phyloP scores from a whole-genome alignment of 108 stramenopile genomes.

The Craspedostauros australis region DNA sequence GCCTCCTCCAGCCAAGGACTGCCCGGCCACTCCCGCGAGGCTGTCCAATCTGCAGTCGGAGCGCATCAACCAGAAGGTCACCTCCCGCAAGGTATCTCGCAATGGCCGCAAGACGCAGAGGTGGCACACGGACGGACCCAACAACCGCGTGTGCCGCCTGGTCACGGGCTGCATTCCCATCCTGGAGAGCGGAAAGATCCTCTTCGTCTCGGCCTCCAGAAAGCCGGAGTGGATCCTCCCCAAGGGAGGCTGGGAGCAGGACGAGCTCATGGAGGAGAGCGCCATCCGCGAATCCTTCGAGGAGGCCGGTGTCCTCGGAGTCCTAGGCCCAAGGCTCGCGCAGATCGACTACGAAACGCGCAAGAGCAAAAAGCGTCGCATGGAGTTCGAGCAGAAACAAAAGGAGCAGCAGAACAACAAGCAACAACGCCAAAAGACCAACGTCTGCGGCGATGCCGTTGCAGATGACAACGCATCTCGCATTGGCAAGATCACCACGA shows the following conservation, averaged over 20 bases:
- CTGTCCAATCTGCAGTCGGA: constrained; percentile 14
- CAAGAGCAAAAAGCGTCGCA: constrained; percentile 63
- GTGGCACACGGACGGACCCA: constrained; percentile 43
- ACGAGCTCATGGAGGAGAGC: constrained; percentile 84
- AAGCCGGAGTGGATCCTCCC: constrained; percentile 91
- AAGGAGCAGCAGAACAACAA: too few species aligned
- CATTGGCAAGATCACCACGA: background rate
- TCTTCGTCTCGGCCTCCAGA: constrained; percentile 68
- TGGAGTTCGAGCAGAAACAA: constrained; percentile 37
- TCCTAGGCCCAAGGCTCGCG: constrained; percentile 53
- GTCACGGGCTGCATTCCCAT: constrained; percentile 76
- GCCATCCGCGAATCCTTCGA: constrained; percentile 88
- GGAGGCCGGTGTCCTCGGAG: constrained; percentile 81
- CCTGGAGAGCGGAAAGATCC: constrained; percentile 57
- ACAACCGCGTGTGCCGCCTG: constrained; percentile 29
- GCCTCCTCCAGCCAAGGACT: background rate
- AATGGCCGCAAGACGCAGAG: constrained; percentile 67
- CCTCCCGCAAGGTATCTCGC: constrained; percentile 43
- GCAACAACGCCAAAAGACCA: too few species aligned
- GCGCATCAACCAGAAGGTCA: constrained; percentile 47
- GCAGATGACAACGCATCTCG: background rate
- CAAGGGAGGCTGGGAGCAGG: constrained; percentile 93
- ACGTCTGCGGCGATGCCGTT: background rate
- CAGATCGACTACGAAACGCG: constrained; percentile 78
- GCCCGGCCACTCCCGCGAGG: background rate